phyloP scores from a whole-genome alignment of 768 basidiomycete species.

The Gymnopilus dilepis region DNA sequence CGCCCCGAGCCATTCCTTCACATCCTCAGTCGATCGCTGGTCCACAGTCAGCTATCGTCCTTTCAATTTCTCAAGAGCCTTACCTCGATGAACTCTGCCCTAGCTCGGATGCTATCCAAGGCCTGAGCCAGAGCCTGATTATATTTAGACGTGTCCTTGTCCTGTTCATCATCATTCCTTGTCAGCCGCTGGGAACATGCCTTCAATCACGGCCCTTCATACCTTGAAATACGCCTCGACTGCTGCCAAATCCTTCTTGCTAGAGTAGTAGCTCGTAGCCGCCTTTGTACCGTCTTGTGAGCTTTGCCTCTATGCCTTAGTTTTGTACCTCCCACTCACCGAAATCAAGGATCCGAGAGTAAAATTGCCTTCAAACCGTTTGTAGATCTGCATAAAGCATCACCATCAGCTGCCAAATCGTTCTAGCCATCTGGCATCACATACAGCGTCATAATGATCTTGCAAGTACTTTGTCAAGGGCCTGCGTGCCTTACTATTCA shows the following conservation, averaged over 20 bases:
- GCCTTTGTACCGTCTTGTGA: conserved; percentile 26
- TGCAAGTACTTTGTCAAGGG: conserved; percentile 66
- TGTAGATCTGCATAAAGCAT: conserved; percentile 51
- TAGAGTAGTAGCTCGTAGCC: conserved; percentile 57
- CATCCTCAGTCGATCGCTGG: conserved; percentile 64
- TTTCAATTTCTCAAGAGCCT: conserved; percentile 11
- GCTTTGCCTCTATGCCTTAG: neutral
- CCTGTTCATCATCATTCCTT: conserved; percentile 39
- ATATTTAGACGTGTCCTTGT: conserved; percentile 74
- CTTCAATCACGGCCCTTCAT: conserved; percentile 20
- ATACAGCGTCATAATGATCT: conserved; percentile 67
- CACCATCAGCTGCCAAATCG: conserved; percentile 1
- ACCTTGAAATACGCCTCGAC: conserved; percentile 81
- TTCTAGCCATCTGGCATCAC: conserved; percentile 27
- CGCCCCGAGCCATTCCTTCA: conserved; percentile 54
- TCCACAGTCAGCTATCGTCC: conserved; percentile 10
- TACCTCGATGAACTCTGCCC: conserved; percentile 67
- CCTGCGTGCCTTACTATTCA: conserved; percentile 61
- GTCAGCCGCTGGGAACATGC: conserved; percentile 24
- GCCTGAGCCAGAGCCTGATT: conserved; percentile 66
- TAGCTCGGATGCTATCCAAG: conserved; percentile 69
- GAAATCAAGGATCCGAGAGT: conserved; percentile 56
- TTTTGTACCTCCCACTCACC: conserved; percentile 40
- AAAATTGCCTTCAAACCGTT: conserved; percentile 75
- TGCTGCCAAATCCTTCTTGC: conserved; percentile 65